Percentiles rank a stretch among this genome's conserved stretches.
phyloP scores from a whole-genome alignment of 140 eudicot genomes.

The Cichorium intybus region DNA sequence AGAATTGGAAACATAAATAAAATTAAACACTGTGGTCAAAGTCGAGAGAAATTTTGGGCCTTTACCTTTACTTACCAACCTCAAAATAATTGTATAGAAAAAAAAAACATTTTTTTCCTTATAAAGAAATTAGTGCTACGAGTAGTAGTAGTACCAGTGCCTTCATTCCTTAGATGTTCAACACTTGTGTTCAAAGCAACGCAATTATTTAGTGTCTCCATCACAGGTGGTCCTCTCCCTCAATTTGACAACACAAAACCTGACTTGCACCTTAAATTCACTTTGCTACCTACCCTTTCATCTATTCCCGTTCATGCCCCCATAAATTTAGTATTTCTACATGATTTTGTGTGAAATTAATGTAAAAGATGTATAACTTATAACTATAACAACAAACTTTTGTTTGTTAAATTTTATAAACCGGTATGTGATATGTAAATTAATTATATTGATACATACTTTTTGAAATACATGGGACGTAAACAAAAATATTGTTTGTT shows the following conservation, averaged over 20 bases:
- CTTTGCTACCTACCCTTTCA: slow-evolving; percentile 38
- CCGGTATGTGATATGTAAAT: neutral
- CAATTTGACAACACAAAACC: slow-evolving; percentile 30
- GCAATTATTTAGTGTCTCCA: slow-evolving; percentile 35
- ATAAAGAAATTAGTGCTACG: slow-evolving; percentile 16
- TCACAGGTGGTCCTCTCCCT: slow-evolving; percentile 36
- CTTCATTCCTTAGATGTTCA: slow-evolving; percentile 16
- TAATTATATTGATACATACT: no score
- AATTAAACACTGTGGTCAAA: slow-evolving; percentile 9
- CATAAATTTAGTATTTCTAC: neutral
- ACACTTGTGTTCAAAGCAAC: slow-evolving; percentile 38
- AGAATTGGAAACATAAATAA: no score
- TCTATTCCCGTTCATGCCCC: slow-evolving; percentile 15
- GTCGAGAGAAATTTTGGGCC: neutral
- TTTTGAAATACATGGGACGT: no score
- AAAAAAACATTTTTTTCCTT: slow-evolving; percentile 12
- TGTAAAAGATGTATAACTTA: neutral
- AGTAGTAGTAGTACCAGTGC: slow-evolving; percentile 19
- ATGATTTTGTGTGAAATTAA: neutral
- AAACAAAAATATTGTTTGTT: no score
- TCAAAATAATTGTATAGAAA: neutral
- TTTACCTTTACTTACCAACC: slow-evolving; percentile 23
- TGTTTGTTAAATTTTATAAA: no score
- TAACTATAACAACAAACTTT: neutral
- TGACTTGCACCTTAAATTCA: slow-evolving; percentile 35